Evolutionary conservation across 768 basidiomycete genomes (phyloP), one percentile per base, ranked within the genome.

Genomic region (Macrocybe gigantea): DNA sequence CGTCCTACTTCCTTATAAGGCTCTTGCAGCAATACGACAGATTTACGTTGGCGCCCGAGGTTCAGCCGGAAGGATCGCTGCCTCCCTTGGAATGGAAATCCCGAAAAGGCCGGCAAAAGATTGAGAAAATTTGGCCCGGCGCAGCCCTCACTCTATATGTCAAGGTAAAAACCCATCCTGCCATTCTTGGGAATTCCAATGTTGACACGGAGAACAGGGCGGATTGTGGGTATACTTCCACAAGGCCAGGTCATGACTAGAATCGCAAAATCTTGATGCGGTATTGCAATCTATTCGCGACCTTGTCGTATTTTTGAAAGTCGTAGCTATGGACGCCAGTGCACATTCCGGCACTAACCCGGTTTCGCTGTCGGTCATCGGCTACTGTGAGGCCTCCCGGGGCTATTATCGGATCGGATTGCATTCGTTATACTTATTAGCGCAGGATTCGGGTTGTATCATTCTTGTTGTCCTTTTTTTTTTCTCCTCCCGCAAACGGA

Each of bases 1-100:
- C 80, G 41, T 79, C 82, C n/a, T 88, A 78, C 57, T 79, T 88
- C 63, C 74, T 88, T 38, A 78, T 81, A 7, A 72, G 82, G 31
- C 64, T 88, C 33, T 64, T 88, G 43, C 86, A 88, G 56, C 73
- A 71, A 15, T 86, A 80, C 52, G 77, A 80, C 51, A 65, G 71
- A 3, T 78, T 88, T 52, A 70, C 75, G 11, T 64, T 88, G 33
- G 78, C 80, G 1, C 60, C 73, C 22, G 83, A 89, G 49, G 70
- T 70, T 9, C 85, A 85, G 50, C 84, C 85, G 0, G 60, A 59
- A 44, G 79, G 72, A 0, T 84, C 82, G n/a, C 57, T 79, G 38
- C 85, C 85, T 3, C 84, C 81, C 15, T 44, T 62, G 0, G 73
- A 78, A 53, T 86, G 85, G 85, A 67, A 71, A 49, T 49, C 61